Base-by-base conservation (phyloP, 306 rosid species). In the Malus asiatica region DNA sequence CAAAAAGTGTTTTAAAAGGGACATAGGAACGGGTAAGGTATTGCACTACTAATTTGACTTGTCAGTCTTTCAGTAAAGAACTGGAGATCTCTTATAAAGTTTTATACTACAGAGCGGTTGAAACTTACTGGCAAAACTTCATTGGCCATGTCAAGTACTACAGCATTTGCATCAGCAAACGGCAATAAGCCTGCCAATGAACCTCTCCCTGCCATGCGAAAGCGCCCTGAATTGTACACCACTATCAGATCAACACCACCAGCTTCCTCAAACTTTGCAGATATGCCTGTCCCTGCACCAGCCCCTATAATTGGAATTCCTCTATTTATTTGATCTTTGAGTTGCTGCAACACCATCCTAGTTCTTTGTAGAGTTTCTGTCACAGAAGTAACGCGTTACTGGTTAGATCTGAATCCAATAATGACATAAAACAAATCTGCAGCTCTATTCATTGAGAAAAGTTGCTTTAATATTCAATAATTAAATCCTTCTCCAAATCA, bases 201-300 rank as follows among this genome's bases (percentile, higher is more conserved):
- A 68, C 97, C 98, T 81, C 98, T 91, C 70, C 97, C 95, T 27
- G 98, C 96, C 98, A 94, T 90, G 69, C 98, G 91, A 83, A 94
- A 94, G 77, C 97, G 91, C 74, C 98, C 97, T 4, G 97, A 94
- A 78, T 94, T 94, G 90, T 94, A 94, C 74, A 94, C 59, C 44
- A 94, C 89, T 78, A 90, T 94, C 76, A 94, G 85, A 86, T 94
- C 97, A 64, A 94, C 88, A 25, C 97, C 97, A 68, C 98, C 98
- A 77, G 83, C 96, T 90, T 94, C 97, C 85, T 91, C 98, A 84
- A 90, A 91, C 89, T 94, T 91, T 71, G 98, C 98, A 78, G 98
- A 94, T 85, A 94, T 94, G 65, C 97, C 96, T 27, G 96, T 94
- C 82, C 97, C 98, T 57, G 98, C 94, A 80, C 97, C 98, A 70